Evolutionary conservation across 306 rosid species (phyloP), one percentile per base, ranked within the genome.

Genomic region (Biancaea sappan): DNA sequence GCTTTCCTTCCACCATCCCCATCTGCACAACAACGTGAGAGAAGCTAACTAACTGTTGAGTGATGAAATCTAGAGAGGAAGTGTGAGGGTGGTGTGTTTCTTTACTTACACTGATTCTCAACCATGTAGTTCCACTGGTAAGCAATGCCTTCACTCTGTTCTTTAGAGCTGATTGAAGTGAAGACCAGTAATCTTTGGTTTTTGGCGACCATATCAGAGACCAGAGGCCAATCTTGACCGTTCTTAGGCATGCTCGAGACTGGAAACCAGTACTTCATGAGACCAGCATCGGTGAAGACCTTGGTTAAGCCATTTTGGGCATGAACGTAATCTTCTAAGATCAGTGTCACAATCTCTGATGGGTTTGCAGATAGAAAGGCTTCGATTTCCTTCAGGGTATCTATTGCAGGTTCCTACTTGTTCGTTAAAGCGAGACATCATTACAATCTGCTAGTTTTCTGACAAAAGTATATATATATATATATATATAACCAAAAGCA

Each of bases 81-180:
- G 13, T 77, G 22, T 16, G 31, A 34, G 22, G 56, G 24, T 21
- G 59, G 38, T n/a, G n/a, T 57, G 63, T 14, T 79, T 28, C 85
- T 82, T 14, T 79, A 22, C 85, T 82, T 86, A 92, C 97, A 92
- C 51, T 86, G 90, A 65, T 92, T 92, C 73, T 89, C 96, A 69
- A 92, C 93, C 93, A 92, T 92, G 87, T 88, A 94, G 69, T 85
- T 89, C 97, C 96, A 92, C 75, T 88, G 96, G 74, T 89, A 89
- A 18, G 97, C 96, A 71, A 92, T 89, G 57, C 96, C 96, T 83
- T 92, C 97, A 18, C 81, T 72, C 76, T 85, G 75, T 79, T 92
- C 92, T 64, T 89, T 92, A 9, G 88, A 71, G 54, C 22, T 73
- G 29, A 40, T 57, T 1, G 97, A 92, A 73, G 97, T 88, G 81